Evolutionary conservation across 768 basidiomycete species (phyloP).

Genomic region (Podaxis sp.): DNA sequence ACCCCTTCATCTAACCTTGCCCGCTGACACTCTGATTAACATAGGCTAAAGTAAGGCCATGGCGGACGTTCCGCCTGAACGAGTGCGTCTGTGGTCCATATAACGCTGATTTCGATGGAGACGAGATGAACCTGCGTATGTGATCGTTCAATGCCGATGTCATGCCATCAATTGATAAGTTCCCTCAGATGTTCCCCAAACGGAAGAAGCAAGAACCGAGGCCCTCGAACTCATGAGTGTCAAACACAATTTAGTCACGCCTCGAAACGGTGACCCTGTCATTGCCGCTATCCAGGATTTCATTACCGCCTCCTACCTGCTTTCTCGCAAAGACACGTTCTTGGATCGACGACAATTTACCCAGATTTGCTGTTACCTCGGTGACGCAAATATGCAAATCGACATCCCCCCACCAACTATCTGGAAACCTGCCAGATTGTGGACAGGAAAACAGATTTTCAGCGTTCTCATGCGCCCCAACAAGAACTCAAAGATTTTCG

Average conservation of each 20-base stretch:
- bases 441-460: slow-evolving; percentile 99
- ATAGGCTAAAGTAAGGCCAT: slow-evolving; percentile 89
- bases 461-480: slow-evolving; percentile 96
- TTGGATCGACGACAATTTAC: slow-evolving; percentile 94
- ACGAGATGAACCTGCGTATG: slow-evolving; percentile 99
- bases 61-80: slow-evolving; percentile 96
- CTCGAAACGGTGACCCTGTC: slow-evolving; percentile 97
- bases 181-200: slow-evolving; percentile 89
- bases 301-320: slow-evolving; percentile 96
- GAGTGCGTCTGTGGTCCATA: slow-evolving; percentile 99
- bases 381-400: slow-evolving; percentile 87
- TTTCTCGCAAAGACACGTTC: slow-evolving; percentile 91
- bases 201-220: slow-evolving; percentile 96
- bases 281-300: slow-evolving; percentile 99
- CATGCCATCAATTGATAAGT: background rate
- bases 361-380: slow-evolving; percentile 94
- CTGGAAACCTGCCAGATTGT: slow-evolving; percentile 87
- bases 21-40: background rate
- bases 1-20: background rate
- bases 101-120: slow-evolving; percentile 99
- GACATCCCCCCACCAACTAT: slow-evolving; percentile 95
- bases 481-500: slow-evolving; percentile 73
- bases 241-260: slow-evolving; percentile 96
- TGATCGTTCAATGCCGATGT: background rate
- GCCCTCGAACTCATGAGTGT: slow-evolving; percentile 97